A percentile compares a stretch with the other conserved stretches of the same genome.
phyloP scores from a whole-genome alignment of 2,329 filamentous ascomycete species.

The Zymoseptoria tritici region DNA sequence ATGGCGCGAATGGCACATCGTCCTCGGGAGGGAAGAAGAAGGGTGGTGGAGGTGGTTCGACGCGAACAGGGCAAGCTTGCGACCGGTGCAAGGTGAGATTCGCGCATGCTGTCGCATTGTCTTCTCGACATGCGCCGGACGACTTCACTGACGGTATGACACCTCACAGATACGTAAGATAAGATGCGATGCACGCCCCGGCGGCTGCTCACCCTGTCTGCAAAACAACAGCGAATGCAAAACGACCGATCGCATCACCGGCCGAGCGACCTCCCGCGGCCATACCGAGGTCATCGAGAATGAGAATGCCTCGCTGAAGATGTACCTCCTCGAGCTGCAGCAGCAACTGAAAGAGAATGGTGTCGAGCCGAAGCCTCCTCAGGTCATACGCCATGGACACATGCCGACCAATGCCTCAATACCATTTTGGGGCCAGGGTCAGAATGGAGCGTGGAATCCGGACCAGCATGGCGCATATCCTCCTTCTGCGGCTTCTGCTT shows the following conservation, averaged over 20 bases:
- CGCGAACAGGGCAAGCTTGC: slow-evolving; percentile 74
- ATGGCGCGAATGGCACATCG: neutral
- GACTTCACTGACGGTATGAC: neutral
- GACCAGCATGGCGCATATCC: neutral
- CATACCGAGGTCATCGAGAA: slow-evolving; percentile 71
- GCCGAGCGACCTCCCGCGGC: slow-evolving; percentile 69
- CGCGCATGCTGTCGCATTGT: neutral
- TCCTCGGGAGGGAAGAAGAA: slow-evolving; percentile 28
- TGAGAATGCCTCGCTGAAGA: slow-evolving; percentile 60
- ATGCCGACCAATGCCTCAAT: neutral
- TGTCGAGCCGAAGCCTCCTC: slow-evolving; percentile 41
- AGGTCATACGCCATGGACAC: slow-evolving; percentile 7
- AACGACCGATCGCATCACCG: slow-evolving; percentile 81
- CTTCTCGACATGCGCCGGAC: neutral
- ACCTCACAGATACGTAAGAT: slow-evolving; percentile 68
- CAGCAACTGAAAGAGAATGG: slow-evolving; percentile 55
- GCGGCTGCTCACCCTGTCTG: slow-evolving; percentile 74
- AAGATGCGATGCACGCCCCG: slow-evolving; percentile 70
- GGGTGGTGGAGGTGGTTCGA: slow-evolving; percentile 47
- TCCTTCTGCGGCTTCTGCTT: neutral
- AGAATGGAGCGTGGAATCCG: neutral
- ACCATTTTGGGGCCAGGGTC: neutral
- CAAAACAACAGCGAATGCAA: slow-evolving; percentile 70
- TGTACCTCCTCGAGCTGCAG: slow-evolving; percentile 62
- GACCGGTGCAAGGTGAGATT: slow-evolving; percentile 72